These are phyloP conservation scores for Pistacia integerrima DNA, from an alignment of 345 rosid species.

Conservation along the genomic window DNA sequence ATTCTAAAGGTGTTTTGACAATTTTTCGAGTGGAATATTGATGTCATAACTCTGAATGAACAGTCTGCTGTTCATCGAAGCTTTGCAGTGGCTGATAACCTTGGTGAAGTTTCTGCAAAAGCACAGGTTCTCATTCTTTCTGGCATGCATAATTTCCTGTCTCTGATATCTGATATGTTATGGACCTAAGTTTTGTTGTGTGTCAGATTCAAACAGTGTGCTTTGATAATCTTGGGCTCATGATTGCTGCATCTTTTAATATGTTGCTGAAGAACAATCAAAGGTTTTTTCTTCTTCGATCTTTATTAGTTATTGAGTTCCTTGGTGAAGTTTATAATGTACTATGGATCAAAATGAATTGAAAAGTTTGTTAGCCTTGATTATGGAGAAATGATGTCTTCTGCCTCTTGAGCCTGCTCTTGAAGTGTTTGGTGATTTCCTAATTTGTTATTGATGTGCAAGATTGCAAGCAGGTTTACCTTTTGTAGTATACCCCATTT, in stretches of 20 bases:
- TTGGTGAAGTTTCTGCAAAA: constrained; percentile 94
- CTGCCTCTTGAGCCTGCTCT: constrained; percentile 12
- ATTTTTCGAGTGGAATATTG: not conserved
- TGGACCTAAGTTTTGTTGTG: not conserved
- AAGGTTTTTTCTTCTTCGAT: constrained; percentile 41
- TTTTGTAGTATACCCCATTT: constrained; percentile 70
- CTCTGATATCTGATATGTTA: not conserved
- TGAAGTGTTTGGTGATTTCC: constrained; percentile 14
- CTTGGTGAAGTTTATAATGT: not conserved
- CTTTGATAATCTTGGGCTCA: constrained; percentile 71
- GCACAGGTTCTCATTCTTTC: constrained; percentile 57
- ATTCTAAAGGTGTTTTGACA: not conserved
- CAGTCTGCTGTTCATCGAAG: constrained; percentile 86
- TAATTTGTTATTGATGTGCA: constrained; percentile 27
- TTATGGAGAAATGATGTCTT: not conserved
- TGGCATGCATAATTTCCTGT: constrained; percentile 7
- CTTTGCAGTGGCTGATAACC: constrained; percentile 92
- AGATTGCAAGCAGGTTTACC: constrained; percentile 75
- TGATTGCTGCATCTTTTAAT: constrained; percentile 64
- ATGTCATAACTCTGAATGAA: constrained; percentile 7
- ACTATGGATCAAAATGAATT: not conserved
- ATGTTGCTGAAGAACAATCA: constrained; percentile 57
- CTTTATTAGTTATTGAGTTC: not conserved
- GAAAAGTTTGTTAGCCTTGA: no score
- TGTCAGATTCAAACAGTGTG: constrained; percentile 73